Base-by-base conservation (phyloP, 306 rosid genomes). In the Parietaria judaica region DNA sequence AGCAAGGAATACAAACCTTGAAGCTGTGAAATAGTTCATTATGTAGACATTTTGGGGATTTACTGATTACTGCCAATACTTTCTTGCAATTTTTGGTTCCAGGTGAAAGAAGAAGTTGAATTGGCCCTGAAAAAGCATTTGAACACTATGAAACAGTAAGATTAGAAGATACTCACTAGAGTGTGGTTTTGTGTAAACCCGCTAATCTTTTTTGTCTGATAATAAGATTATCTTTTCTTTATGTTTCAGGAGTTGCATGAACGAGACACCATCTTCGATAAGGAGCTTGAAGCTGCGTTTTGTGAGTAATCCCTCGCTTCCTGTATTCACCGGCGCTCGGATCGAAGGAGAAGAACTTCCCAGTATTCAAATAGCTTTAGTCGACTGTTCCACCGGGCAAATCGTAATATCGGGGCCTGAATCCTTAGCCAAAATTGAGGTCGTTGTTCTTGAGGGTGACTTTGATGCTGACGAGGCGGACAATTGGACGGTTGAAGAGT, bases 21-120 rank as follows among this genome's bases (percentile, higher is more conserved):
- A 23, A 23, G 31, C 31, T 23, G 31, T 23, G 31, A 23, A 23
- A 23, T 23, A 23, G 31, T 23, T 23, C 31, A 23, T 23, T 23
- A 23, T 23, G 2, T 23, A 23, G 31, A 23, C 31, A 23, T 23
- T 41, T 50, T 59, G 51, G 56, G 5, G 66, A 55, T 64, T 65
- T 70, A 56, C 51, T 67, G 58, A 59, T 49, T 65, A 35, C 54
- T 60, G 59, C 39, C 49, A 54, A 14, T 63, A 60, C 53, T 64
- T 53, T 68, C 55, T 64, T 60, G 31, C 2, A 2, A 23, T 17
- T 70, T 37, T 54, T 37, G 36, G 59, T 78, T 76, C 31, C 90
- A 94, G 99, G 99, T 94, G 57, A 86, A 66, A 77, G 99, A 94
- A 86, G 99, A 94, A 75, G 89, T 94, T 66, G 99, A 94, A 70